These are phyloP conservation scores for Golubevia pallescens DNA, from an alignment of 1,284 basidiomycete genomes.

Conservation along the genomic window DNA sequence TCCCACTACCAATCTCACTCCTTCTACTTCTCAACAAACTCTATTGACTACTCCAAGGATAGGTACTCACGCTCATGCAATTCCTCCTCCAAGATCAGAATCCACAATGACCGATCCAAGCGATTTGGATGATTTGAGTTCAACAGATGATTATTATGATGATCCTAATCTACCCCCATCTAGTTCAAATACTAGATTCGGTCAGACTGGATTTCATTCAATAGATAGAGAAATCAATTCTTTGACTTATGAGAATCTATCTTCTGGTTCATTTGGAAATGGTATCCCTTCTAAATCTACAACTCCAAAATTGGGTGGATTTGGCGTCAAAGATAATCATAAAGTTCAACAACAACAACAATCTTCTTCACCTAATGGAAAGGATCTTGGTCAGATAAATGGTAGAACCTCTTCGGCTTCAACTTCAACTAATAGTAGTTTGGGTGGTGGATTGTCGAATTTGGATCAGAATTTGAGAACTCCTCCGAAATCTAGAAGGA, in stretches of 20 bases:
- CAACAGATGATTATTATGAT: not conserved
- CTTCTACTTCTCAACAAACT: not conserved
- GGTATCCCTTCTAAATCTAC: too few relatives aligned
- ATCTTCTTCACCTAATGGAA: too few relatives aligned
- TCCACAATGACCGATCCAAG: not conserved
- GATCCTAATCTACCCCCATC: not conserved
- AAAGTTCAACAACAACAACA: not conserved
- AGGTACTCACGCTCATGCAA: not conserved
- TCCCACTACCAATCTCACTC: not conserved
- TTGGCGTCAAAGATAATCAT: slow-evolving; percentile 8
- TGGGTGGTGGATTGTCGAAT: not conserved
- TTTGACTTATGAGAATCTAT: too few relatives aligned
- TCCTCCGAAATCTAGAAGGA: not conserved
- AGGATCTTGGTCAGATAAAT: too few relatives aligned
- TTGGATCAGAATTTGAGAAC: not conserved
- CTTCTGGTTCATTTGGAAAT: too few relatives aligned
- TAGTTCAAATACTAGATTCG: not conserved
- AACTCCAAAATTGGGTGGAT: slow-evolving; percentile 13
- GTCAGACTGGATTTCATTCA: not conserved
- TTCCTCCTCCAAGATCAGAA: not conserved
- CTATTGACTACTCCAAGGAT: not conserved
- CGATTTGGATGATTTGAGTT: not conserved
- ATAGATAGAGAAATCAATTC: too few relatives aligned
- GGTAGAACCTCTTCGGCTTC: not conserved
- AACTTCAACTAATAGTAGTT: not conserved